These are phyloP conservation scores for Dendrobium huoshanense DNA, from an alignment of 106 monocot genomes.

Conservation along the genomic window DNA sequence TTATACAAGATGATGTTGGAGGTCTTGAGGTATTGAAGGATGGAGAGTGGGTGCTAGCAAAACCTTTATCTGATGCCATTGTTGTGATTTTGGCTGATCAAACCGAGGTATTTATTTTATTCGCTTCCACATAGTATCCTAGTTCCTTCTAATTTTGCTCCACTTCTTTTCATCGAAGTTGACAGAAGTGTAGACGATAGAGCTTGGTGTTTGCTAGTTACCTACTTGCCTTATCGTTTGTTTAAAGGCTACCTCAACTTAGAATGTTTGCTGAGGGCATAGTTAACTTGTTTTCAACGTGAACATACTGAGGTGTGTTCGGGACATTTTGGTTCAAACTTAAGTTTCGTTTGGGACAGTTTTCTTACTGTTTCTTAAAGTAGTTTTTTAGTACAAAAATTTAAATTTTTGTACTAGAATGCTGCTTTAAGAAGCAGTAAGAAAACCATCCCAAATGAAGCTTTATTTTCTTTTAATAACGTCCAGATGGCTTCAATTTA, in stretches of 20 bases:
- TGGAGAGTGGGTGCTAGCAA: conserved; percentile 56
- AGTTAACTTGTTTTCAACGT: neutral
- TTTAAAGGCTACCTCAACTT: neutral
- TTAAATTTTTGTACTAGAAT: too few species aligned
- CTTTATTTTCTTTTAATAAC: too few species aligned
- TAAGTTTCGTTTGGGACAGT: too few species aligned
- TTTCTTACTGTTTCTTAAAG: too few species aligned
- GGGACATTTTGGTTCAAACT: neutral
- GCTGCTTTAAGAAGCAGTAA: too few species aligned
- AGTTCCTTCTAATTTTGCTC: neutral
- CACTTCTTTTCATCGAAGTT: neutral
- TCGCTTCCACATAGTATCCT: neutral
- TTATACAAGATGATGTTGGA: conserved; percentile 95
- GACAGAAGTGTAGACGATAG: neutral
- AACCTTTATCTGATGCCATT: conserved; percentile 59
- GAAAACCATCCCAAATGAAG: too few species aligned
- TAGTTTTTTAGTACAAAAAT: too few species aligned
- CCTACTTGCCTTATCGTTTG: too few species aligned
- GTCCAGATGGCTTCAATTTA: too few species aligned
- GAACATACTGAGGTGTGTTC: neutral
- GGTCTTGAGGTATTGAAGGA: conserved; percentile 89
- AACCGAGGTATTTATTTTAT: conserved; percentile 54
- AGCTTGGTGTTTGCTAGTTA: neutral
- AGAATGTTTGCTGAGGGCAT: neutral
- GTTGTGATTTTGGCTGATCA: conserved; percentile 85